phyloP scores from a whole-genome alignment of 495 filamentous ascomycete genomes.

The Talaromyces trachyspermus region DNA sequence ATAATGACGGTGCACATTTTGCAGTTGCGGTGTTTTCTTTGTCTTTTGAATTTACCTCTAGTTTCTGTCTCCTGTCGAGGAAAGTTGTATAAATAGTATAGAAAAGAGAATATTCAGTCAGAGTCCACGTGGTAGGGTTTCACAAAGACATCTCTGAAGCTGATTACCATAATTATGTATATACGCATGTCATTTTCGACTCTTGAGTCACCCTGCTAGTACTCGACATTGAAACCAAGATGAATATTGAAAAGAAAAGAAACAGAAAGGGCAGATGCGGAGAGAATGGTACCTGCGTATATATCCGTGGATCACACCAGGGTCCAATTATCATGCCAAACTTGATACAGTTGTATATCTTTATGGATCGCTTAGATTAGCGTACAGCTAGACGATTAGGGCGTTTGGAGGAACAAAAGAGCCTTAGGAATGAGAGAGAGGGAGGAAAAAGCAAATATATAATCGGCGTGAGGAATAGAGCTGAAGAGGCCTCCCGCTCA shows the following conservation, averaged over 20 bases:
- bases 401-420: too few relatives aligned
- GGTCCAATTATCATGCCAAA: not conserved
- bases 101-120: not conserved
- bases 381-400: too few relatives aligned
- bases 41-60: too few relatives aligned
- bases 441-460: too few relatives aligned
- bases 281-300: conserved; percentile 1
- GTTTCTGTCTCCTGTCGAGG: not conserved
- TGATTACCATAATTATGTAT: not conserved
- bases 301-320: not conserved
- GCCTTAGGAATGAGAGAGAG: too few relatives aligned
- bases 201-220: not conserved
- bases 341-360: too few relatives aligned
- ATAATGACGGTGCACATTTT: too few relatives aligned
- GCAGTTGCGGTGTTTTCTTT: not conserved
- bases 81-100: not conserved
- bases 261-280: not conserved
- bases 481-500: too few relatives aligned
- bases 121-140: conserved; percentile 5
- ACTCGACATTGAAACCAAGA: not conserved
- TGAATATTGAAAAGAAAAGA: not conserved
- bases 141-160: not conserved
- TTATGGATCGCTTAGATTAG: not conserved
- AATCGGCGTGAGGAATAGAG: too few relatives aligned
- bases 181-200: not conserved